Percentiles rank a stretch among this genome's conserved stretches.
phyloP scores from a whole-genome alignment of 2,329 filamentous ascomycete species.

The Amesomyces nigricolor region DNA sequence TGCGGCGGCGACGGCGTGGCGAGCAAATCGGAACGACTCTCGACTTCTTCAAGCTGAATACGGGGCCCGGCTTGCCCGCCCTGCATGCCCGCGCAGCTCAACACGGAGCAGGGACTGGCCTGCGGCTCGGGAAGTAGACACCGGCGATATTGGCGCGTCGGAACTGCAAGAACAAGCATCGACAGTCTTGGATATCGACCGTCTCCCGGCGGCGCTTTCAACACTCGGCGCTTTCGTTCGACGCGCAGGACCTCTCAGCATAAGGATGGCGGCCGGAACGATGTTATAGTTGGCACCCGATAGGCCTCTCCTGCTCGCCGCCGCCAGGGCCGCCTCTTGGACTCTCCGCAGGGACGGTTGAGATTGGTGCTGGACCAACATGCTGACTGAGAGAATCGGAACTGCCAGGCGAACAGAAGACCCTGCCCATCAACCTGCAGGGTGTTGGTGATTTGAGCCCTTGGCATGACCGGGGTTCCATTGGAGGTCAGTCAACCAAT shows the following conservation, averaged over 20 bases:
- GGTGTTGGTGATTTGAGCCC: slow-evolving; percentile 23
- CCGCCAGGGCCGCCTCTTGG: neutral
- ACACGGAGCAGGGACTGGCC: slow-evolving; percentile 5
- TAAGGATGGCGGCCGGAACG: neutral
- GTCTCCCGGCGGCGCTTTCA: neutral
- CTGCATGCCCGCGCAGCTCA: slow-evolving; percentile 20
- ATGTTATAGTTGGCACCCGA: neutral
- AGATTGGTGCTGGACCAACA: slow-evolving; percentile 11
- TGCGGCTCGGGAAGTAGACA: slow-evolving; percentile 9
- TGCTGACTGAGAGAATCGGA: slow-evolving; percentile 23
- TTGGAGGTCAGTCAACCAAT: slow-evolving; percentile 29
- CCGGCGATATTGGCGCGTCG: slow-evolving; percentile 2
- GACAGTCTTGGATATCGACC: neutral
- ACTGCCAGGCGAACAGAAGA: slow-evolving; percentile 22
- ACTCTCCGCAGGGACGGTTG: neutral
- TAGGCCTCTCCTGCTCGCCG: neutral
- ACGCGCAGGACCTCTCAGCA: neutral
- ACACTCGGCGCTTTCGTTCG: slow-evolving; percentile 11
- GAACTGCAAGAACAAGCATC: slow-evolving; percentile 1
- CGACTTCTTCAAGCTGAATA: slow-evolving; percentile 6
- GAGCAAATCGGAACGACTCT: slow-evolving; percentile 21
- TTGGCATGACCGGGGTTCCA: slow-evolving; percentile 31
- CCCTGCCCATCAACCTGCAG: slow-evolving; percentile 19
- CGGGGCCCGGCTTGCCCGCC: slow-evolving; percentile 21
- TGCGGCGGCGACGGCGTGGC: slow-evolving; percentile 16